Base-by-base conservation (phyloP, 805 yeast genomes). In the Scheffersomyces spartinae region DNA sequence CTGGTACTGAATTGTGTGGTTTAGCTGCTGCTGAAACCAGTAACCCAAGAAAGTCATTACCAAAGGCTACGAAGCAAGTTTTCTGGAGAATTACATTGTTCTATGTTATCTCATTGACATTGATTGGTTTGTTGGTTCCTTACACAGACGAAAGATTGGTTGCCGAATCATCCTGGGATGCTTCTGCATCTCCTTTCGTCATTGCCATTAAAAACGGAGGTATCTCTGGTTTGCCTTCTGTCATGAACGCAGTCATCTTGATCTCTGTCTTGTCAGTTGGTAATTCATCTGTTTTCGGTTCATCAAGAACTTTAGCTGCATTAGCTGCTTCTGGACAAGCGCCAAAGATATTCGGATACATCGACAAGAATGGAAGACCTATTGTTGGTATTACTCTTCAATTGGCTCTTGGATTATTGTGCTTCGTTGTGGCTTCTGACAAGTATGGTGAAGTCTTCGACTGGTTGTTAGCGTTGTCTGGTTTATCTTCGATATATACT, bases 301-400 rank as follows among this genome's bases (percentile, higher is more conserved):
- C 79, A 33, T 72, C 83, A 9, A 68, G 86, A 48, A 73, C 81
- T 7, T 53, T 76, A 34, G 74, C 76, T 3, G 67, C 81, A 6
- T 61, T 77, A 52, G 76, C 82, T 7, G 72, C 68, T 22, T 74
- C 72, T 46, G 73, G 77, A 10, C 64, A 65, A 39, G 75, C 76
- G 10, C 86, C 85, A 19, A 53, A 54, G 28, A 41, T 63, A 16
- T 64, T 76, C 28, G 73, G 74, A 18, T 77, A 77, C 53, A 71
- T 82, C 32, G 94, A 83, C 48, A 65, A 77, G 36, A 60, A 56
- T 27, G 94, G 94, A 30, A 68, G 94, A 43, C 94, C 95, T 10
- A 47, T 79, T 27, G 71, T 68, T 26, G 88, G 84, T 12, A 71
- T 80, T 40, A 34, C 49, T 5, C 55, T 64, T 17, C 61, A 76